Percentiles rank a stretch among this genome's conserved stretches.
These are phyloP conservation scores for Erythrobasidium yunnanense DNA, from an alignment of 768 basidiomycete species.

Conservation along the genomic window DNA sequence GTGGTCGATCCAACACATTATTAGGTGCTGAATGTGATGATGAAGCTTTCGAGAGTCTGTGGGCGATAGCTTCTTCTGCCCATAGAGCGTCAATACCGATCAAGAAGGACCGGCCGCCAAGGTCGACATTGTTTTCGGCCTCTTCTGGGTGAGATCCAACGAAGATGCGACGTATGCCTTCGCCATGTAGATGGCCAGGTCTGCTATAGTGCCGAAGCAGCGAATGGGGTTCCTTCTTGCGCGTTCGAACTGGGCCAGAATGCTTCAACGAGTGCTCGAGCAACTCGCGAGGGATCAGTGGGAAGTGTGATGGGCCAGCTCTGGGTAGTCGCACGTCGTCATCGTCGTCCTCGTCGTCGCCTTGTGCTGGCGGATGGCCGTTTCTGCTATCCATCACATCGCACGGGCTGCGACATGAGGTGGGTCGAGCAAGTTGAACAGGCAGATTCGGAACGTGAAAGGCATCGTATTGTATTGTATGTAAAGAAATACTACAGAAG, in stretches of 20 bases:
- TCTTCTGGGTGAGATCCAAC: slow-evolving; percentile 11
- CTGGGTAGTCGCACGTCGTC: too few species aligned
- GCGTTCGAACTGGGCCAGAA: neutral
- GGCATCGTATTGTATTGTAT: too few species aligned
- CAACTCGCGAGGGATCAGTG: slow-evolving; percentile 7
- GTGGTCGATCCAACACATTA: neutral
- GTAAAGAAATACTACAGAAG: too few species aligned
- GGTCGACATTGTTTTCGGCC: neutral
- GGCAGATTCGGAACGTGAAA: too few species aligned
- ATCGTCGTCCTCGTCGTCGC: too few species aligned
- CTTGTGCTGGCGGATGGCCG: too few species aligned
- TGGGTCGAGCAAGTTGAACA: too few species aligned
- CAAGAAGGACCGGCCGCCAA: neutral
- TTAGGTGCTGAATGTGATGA: neutral
- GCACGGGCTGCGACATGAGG: too few species aligned
- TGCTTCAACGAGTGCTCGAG: slow-evolving; percentile 5
- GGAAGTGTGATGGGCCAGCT: too few species aligned
- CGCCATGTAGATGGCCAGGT: slow-evolving; percentile 10
- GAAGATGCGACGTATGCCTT: slow-evolving; percentile 7
- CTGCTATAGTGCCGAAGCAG: slow-evolving; percentile 1
- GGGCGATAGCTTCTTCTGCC: neutral
- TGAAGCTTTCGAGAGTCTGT: neutral
- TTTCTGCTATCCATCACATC: too few species aligned
- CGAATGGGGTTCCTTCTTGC: slow-evolving; percentile 3
- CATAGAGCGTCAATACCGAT: slow-evolving; percentile 7